Percentiles rank a stretch among this genome's conserved stretches.
Conservation (phyloP, 2,329 filamentous ascomycete species). For the Fusarium udum region DNA sequence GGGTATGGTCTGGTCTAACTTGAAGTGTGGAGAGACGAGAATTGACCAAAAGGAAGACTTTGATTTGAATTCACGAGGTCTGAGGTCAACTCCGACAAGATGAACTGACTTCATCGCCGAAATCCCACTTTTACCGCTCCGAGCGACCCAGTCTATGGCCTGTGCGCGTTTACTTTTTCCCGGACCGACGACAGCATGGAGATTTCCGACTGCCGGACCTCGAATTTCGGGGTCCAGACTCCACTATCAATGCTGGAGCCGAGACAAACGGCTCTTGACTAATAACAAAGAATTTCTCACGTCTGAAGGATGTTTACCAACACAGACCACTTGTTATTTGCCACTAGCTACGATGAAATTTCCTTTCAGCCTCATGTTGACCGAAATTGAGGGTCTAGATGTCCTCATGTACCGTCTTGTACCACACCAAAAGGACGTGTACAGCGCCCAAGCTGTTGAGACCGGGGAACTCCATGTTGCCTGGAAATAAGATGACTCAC, state of each 20-base stretch:
- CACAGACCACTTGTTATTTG: constrained; percentile 26
- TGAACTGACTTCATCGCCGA: constrained; percentile 26
- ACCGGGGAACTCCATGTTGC: constrained; percentile 15
- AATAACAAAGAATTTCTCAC: constrained; percentile 3
- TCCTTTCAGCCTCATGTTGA: constrained; percentile 22
- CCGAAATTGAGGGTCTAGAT: not conserved
- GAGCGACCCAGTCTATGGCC: constrained; percentile 2
- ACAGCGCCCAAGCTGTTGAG: not conserved
- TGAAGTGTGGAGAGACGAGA: not conserved
- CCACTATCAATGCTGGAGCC: constrained; percentile 4
- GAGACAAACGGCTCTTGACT: constrained; percentile 4
- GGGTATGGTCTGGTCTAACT: not conserved
- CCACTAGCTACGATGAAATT: constrained; percentile 1
- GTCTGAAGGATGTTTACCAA: not conserved
- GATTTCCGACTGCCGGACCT: not conserved
- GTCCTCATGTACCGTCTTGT: constrained; percentile 28
- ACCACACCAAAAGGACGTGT: constrained; percentile 17
- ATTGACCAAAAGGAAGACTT: constrained; percentile 23
- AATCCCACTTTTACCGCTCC: constrained; percentile 9
- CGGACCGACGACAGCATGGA: constrained; percentile 1
- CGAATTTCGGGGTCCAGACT: constrained; percentile 31
- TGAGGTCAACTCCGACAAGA: constrained; percentile 1
- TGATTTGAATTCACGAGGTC: constrained; percentile 18
- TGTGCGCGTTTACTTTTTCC: constrained; percentile 39
- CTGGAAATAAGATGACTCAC: constrained; percentile 16